Base-by-base conservation (phyloP, 2,329 filamentous ascomycete genomes). In the Aspergillus ustus region DNA sequence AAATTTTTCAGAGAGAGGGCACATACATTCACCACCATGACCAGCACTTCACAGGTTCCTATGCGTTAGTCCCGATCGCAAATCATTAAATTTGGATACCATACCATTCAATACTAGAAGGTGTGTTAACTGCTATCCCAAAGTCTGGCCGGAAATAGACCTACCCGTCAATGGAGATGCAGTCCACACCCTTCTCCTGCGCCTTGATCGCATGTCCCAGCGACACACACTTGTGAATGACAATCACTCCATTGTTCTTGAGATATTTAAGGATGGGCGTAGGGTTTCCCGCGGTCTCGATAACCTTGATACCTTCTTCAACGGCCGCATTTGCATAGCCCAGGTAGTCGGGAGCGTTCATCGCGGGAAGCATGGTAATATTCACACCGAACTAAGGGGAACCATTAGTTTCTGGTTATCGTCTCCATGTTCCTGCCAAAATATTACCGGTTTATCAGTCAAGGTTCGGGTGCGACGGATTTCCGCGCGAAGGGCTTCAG, bases 181-280 rank as follows among this genome's bases (percentile, higher is more conserved):
- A 98, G 78, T 98, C 94, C 7, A 97, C 94, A 66, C 94, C 94
- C 37, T 98, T 87, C 79, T 96, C 96, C 61, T 96, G 85, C 50
- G 95, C 94, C 68, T 90, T 92, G 77, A 92, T 86, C 15, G 95
- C 94, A 75, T 98, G 94, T 57, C 92, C 84, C 79, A 98, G 96
- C 6, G 92, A 95, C 9, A 94, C 98, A 83, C 94, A 98, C 82
- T 98, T 98, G 85, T 98, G 95, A 60, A 98, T 82, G 69, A 98
- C 88, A 57, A 86, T 93, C 70, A 86, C 85, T 57, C 87, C 88
- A 4, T 89, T 90, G 63, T 85, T 85, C 81, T 97, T 98, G 57
- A 98, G 85, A 82, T 92, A 87, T 74, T 86, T 84, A 77, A 98
- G 97, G 67, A 98, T 89, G 4, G 93, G 92, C 1, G 92, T 94